Evolutionary conservation across 1,284 basidiomycete species (phyloP), one percentile per base, ranked within the genome.

Genomic region (Cryptococcus neoformans): DNA sequence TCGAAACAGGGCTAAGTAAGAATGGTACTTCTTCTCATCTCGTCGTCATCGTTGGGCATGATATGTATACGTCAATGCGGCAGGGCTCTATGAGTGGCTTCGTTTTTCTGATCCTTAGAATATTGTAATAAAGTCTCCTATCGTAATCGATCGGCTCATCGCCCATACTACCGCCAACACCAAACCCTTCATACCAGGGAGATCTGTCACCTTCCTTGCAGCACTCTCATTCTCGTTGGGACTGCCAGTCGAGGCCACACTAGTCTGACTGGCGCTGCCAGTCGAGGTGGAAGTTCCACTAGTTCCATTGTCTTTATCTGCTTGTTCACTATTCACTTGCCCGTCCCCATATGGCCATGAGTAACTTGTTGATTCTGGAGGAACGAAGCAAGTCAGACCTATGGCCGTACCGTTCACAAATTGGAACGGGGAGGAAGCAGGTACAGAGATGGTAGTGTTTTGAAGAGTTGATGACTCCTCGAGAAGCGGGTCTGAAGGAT

Each of bases 351-450:
- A 72, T 11, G 71, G 69, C 68, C 68, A 72, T 4, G 55, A 58
- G 28, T 57, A 38, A 10, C 39, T 17, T 17, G 50, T 51, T 4
- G 56, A 41, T 0, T 39, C 36, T n/a, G 66, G 69, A 16, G 65
- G 65, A 14, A 61, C 42, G 41, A 73, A 67, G 48, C 73, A 75
- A 5, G 64, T 72, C 10, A 73, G 53, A 8, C 70, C 73, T 3
- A 63, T 50, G 1, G 62, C 70, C 1, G 64, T 67, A 1, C 71
- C 73, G 51, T 70, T 68, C 12, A 59, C 45, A 42, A 68, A 70
- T 2, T 54, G 42, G 40, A 49, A 60, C n/a, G 55, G 10, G 6
- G 58, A 56, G 16, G 53, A 44, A 4, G 38, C 14, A 37, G 64
- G 63, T 3, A 62, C 52, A 35, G 53, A 21, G 39, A 75, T 52